These are phyloP conservation scores for Artemisia annua DNA, from an alignment of 129 eudicot genomes.

Conservation along the genomic window DNA sequence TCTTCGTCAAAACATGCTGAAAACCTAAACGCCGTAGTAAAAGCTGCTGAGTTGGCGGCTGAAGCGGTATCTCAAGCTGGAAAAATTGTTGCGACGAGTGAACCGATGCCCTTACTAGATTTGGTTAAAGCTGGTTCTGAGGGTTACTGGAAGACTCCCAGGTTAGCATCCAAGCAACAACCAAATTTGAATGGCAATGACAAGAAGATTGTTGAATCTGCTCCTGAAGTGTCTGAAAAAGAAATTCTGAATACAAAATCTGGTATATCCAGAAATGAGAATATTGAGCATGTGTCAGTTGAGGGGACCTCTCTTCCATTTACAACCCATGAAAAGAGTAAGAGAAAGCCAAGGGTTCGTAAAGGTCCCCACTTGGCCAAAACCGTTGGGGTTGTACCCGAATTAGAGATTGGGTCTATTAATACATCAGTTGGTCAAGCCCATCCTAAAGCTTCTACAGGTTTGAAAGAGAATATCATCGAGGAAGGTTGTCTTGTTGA, in stretches of 20 bases:
- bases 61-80: slow-evolving; percentile 97
- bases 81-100: slow-evolving; percentile 74
- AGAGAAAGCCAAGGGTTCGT: slow-evolving; percentile 36
- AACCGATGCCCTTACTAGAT: slow-evolving; percentile 54
- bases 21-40: slow-evolving; percentile 57
- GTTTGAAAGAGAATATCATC: slow-evolving; percentile 36
- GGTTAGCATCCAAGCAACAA: slow-evolving; percentile 29
- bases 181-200: slow-evolving; percentile 26
- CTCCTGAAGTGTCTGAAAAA: slow-evolving; percentile 38
- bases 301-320: slow-evolving; percentile 35
- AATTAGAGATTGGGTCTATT: slow-evolving; percentile 36
- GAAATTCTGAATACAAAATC: slow-evolving; percentile 23
- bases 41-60: slow-evolving; percentile 92
- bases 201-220: slow-evolving; percentile 20
- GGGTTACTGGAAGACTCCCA: slow-evolving; percentile 60
- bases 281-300: slow-evolving; percentile 20
- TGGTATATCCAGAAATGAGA: slow-evolving; percentile 25
- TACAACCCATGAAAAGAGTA: slow-evolving; percentile 36
- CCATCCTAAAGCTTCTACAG: slow-evolving; percentile 12
- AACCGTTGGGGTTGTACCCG: slow-evolving; percentile 36
- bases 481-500: slow-evolving; percentile 74
- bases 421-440: slow-evolving; percentile 27
- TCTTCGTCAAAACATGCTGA: too few species aligned
- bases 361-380: slow-evolving; percentile 38
- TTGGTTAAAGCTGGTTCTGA: slow-evolving; percentile 70